Conservation (phyloP, 768 basidiomycete species). For the Leucocoprinus birnbaumii region DNA sequence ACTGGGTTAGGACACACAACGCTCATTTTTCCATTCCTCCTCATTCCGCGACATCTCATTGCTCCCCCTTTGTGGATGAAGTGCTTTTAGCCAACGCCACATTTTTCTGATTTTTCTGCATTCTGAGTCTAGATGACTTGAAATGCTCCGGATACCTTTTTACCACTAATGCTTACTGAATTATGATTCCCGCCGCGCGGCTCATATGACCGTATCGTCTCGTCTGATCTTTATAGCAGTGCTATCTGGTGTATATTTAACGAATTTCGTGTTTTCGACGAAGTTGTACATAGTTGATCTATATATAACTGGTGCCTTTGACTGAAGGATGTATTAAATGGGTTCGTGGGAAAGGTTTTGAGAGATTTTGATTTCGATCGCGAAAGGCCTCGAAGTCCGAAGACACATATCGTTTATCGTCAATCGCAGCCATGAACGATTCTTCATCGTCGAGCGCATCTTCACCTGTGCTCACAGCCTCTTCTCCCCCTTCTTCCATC, state of each 20-base stretch:
- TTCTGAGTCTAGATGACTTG: neutral
- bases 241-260: neutral
- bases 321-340: neutral
- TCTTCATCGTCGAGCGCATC: slow-evolving; percentile 29
- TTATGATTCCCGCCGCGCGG: neutral
- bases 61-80: neutral
- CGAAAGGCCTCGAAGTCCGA: too few species aligned
- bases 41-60: too few species aligned
- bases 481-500: slow-evolving; percentile 52
- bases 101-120: neutral
- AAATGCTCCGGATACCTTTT: slow-evolving; percentile 5
- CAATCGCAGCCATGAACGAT: slow-evolving; percentile 9
- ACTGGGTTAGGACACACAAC: neutral
- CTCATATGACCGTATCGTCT: neutral
- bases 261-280: too few species aligned
- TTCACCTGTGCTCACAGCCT: slow-evolving; percentile 37
- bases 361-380: neutral
- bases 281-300: slow-evolving; percentile 6
- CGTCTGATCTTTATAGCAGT: neutral
- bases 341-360: slow-evolving; percentile 6
- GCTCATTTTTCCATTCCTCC: neutral
- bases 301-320: neutral
- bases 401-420: neutral
- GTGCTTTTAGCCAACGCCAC: neutral
- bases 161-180: neutral